Conservation (phyloP, 2,329 filamentous ascomycete genomes). For the Juglanconis sp. region DNA sequence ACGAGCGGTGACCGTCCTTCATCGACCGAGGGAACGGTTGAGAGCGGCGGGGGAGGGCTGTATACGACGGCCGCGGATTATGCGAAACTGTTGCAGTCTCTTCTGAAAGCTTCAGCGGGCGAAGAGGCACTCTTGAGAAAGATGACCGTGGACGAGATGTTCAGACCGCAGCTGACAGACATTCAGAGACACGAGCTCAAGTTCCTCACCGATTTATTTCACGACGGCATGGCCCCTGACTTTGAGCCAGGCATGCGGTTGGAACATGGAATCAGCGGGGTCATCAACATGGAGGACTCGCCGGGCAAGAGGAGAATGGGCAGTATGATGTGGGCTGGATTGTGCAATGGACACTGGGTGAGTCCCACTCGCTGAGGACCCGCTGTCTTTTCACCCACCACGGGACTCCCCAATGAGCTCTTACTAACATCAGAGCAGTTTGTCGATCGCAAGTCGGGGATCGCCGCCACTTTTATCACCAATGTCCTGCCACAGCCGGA, state of each 20-base stretch:
- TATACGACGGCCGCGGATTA: conserved; percentile 41
- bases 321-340: conserved; percentile 43
- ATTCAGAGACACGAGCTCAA: conserved; percentile 24
- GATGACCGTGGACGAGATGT: conserved; percentile 33
- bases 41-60: conserved; percentile 42
- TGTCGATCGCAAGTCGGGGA: conserved; percentile 32
- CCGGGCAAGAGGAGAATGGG: conserved; percentile 38
- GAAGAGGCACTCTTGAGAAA: conserved; percentile 28
- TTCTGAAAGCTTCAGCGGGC: conserved; percentile 25
- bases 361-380: conserved; percentile 19
- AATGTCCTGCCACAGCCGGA: conserved; percentile 38
- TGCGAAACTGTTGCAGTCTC: conserved; percentile 30
- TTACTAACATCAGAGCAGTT: conserved; percentile 21
- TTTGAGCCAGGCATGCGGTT: conserved; percentile 31
- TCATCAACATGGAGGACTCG: conserved; percentile 37
- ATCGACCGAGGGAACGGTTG: conserved; percentile 31
- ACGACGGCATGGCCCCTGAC: conserved; percentile 33
- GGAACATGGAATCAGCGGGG: conserved; percentile 36
- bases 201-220: conserved; percentile 18
- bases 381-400: background rate
- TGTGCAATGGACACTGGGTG: conserved; percentile 41
- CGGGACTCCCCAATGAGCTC: too few species aligned
- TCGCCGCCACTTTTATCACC: conserved; percentile 38
- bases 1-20: conserved; percentile 9
- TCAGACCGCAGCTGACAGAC: conserved; percentile 38